Evolutionary conservation across 371 early-diverging fungal species (phyloP).

Genomic region (Mucor plumbeus): DNA sequence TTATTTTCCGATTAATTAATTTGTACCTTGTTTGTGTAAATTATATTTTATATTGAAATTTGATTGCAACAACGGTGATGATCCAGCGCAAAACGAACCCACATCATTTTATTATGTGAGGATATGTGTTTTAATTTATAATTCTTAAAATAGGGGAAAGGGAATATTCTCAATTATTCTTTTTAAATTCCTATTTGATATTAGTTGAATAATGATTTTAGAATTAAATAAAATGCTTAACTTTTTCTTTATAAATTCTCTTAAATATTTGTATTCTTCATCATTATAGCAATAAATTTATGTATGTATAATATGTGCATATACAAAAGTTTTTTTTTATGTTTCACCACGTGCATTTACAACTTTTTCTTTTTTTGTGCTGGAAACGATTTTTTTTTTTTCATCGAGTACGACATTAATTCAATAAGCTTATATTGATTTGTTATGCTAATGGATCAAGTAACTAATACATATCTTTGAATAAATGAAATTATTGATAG

Average conservation of each 20-base stretch:
- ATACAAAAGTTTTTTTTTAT: not conserved
- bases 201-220: not conserved
- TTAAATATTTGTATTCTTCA: not conserved
- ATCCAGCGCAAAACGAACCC: constrained; percentile 2
- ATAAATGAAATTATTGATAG: constrained; percentile 7
- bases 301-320: not conserved
- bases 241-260: too few species aligned
- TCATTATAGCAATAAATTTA: not conserved
- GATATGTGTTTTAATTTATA: not conserved
- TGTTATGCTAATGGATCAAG: constrained; percentile 3
- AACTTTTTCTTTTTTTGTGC: not conserved
- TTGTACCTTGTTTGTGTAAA: constrained; percentile 5
- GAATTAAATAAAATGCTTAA: too few species aligned
- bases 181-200: constrained; percentile 1
- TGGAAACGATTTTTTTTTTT: not conserved
- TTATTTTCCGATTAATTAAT: constrained; percentile 2
- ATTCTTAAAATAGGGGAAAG: not conserved
- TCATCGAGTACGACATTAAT: constrained; percentile 1
- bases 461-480: not conserved
- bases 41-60: constrained; percentile 1
- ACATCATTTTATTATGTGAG: not conserved
- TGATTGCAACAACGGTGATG: constrained; percentile 8
- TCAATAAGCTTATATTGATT: not conserved
- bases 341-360: constrained; percentile 8
- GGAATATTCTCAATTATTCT: not conserved